A percentile compares a stretch with the other conserved stretches of the same genome.
Evolutionary conservation across 2,329 filamentous ascomycete species (phyloP).

Genomic region (Penicillium sp.): DNA sequence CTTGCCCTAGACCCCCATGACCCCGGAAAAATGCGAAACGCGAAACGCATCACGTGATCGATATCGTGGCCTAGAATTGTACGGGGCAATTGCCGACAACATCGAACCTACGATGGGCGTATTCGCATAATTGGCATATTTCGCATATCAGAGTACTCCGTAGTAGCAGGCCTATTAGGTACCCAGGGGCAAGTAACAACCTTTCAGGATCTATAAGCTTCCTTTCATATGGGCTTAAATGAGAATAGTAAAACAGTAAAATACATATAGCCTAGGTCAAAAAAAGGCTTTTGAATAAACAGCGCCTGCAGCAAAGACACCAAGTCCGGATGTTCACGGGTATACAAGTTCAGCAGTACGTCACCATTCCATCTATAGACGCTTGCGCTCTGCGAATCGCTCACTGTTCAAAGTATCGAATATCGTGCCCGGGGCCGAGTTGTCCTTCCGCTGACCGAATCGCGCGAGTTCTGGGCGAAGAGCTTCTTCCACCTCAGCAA

Average conservation of each 20-base stretch:
- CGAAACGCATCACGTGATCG: slow-evolving; percentile 9
- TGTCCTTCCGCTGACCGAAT: slow-evolving; percentile 35
- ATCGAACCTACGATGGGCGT: not conserved
- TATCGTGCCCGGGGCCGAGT: slow-evolving; percentile 23
- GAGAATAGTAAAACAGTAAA: slow-evolving; percentile 16
- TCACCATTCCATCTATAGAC: slow-evolving; percentile 13
- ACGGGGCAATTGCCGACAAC: not conserved
- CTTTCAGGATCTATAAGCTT: not conserved
- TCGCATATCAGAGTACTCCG: not conserved
- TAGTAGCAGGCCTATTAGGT: not conserved
- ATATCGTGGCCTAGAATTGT: not conserved
- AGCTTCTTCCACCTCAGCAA: slow-evolving; percentile 32
- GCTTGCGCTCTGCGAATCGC: slow-evolving; percentile 29
- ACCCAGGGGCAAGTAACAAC: not conserved
- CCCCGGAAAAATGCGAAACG: not conserved
- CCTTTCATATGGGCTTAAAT: slow-evolving; percentile 7
- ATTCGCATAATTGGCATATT: not conserved
- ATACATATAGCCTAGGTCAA: slow-evolving; percentile 14
- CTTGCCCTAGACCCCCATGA: slow-evolving; percentile 1
- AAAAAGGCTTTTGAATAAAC: slow-evolving; percentile 7
- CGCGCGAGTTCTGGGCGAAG: slow-evolving; percentile 35
- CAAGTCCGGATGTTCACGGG: slow-evolving; percentile 6
- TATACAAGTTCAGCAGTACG: slow-evolving; percentile 5
- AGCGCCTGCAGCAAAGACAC: slow-evolving; percentile 4
- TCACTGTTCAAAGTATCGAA: slow-evolving; percentile 32